Percentiles rank a stretch among this genome's conserved stretches.
phyloP scores from a whole-genome alignment of 1,284 basidiomycete genomes.

The Takashimella tepidaria region DNA sequence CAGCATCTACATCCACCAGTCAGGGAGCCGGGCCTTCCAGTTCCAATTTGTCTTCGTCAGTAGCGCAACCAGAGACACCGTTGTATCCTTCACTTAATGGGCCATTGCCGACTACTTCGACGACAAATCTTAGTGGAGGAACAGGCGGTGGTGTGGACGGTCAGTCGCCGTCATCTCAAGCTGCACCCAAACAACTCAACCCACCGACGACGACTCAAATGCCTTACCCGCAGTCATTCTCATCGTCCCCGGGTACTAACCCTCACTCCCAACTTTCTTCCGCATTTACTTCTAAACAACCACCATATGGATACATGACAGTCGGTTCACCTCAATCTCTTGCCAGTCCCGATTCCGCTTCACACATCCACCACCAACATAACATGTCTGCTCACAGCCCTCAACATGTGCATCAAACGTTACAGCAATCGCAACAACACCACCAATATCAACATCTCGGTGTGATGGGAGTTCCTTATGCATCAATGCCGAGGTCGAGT shows the following conservation, averaged over 20 bases:
- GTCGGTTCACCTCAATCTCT: slow-evolving; percentile 9
- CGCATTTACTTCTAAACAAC: slow-evolving; percentile 4
- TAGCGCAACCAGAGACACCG: slow-evolving; percentile 23
- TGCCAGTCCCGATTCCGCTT: slow-evolving; percentile 9
- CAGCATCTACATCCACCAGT: slow-evolving; percentile 2
- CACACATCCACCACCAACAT: not conserved
- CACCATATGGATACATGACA: not conserved
- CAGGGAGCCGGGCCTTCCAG: slow-evolving; percentile 5
- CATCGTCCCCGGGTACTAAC: slow-evolving; percentile 14
- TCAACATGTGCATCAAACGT: slow-evolving; percentile 4
- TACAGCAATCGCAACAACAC: slow-evolving; percentile 5
- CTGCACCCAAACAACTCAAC: slow-evolving; percentile 12
- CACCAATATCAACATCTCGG: slow-evolving; percentile 5
- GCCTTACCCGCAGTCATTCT: slow-evolving; percentile 13
- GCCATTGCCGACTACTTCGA: slow-evolving; percentile 17
- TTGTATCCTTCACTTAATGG: slow-evolving; percentile 41
- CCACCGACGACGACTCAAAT: slow-evolving; percentile 8
- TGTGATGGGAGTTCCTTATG: slow-evolving; percentile 14
- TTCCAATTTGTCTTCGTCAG: not conserved
- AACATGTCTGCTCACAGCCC: not conserved
- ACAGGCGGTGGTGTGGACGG: not conserved
- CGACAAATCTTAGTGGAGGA: not conserved
- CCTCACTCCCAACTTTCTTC: slow-evolving; percentile 9
- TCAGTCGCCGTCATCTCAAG: slow-evolving; percentile 10
- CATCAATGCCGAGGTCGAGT: not conserved